Conservation (phyloP, 1,284 basidiomycete species). For the Sanguinoderma infundibulare region DNA sequence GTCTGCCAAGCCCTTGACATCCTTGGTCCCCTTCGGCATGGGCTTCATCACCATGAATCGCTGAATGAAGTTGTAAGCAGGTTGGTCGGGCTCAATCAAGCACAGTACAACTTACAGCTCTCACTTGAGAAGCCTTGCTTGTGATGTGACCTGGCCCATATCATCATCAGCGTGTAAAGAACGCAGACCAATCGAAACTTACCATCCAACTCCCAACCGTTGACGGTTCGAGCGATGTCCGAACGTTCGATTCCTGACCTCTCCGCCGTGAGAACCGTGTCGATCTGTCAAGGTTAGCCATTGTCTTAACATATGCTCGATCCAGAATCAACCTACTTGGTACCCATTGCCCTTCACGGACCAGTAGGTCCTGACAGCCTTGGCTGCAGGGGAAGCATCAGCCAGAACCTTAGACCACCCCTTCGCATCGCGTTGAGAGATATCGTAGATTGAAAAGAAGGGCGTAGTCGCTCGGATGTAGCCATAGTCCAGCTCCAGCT, state of each 20-base stretch:
- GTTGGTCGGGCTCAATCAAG: background rate
- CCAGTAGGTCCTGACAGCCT: conserved; percentile 43
- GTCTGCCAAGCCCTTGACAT: conserved; percentile 42
- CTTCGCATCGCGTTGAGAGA: conserved; percentile 34
- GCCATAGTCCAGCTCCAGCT: conserved; percentile 52
- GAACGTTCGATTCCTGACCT: conserved; percentile 37
- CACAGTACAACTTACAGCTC: conserved; percentile 36
- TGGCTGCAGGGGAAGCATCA: conserved; percentile 40
- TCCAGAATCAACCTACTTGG: conserved; percentile 27
- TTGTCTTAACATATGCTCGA: background rate
- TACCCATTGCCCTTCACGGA: conserved; percentile 30
- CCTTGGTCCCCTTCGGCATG: conserved; percentile 40
- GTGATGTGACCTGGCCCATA: conserved; percentile 36
- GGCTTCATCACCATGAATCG: conserved; percentile 44
- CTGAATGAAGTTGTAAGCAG: conserved; percentile 25
- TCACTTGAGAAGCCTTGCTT: conserved; percentile 47
- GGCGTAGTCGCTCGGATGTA: conserved; percentile 51
- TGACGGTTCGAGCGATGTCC: conserved; percentile 42
- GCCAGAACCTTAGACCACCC: conserved; percentile 39
- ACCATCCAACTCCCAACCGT: conserved; percentile 44
- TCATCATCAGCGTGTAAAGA: background rate
- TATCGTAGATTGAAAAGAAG: conserved; percentile 49
- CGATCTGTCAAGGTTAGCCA: conserved; percentile 37
- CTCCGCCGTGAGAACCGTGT: conserved; percentile 39
- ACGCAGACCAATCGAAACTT: conserved; percentile 1